Conservation (phyloP, 345 rosid species). For the Hibiscus tridactylites region DNA sequence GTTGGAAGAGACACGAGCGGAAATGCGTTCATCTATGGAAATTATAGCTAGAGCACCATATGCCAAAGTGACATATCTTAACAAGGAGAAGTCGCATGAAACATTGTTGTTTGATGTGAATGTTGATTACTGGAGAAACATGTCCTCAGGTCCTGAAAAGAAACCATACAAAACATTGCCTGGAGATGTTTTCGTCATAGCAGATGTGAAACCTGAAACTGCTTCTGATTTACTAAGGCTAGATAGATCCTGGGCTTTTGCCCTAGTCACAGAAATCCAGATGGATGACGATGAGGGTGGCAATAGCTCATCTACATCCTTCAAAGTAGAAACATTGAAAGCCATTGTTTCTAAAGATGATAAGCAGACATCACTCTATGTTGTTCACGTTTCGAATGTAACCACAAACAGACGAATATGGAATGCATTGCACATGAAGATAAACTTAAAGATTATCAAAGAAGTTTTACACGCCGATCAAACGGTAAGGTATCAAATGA, state of each 20-base stretch:
- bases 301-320: slow-evolving; percentile 6
- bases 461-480: slow-evolving; percentile 9
- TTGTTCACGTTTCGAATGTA: slow-evolving; percentile 22
- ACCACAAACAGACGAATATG: slow-evolving; percentile 31
- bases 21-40: slow-evolving; percentile 26
- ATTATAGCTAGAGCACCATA: slow-evolving; percentile 26
- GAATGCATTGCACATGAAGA: slow-evolving; percentile 22
- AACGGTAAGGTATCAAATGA: not conserved
- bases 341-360: not conserved
- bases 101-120: not conserved
- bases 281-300: not conserved
- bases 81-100: not conserved
- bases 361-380: slow-evolving; percentile 14
- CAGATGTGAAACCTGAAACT: slow-evolving; percentile 26
- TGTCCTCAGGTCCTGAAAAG: not conserved
- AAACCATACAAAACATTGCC: slow-evolving; percentile 18
- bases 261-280: slow-evolving; percentile 10
- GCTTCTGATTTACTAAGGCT: slow-evolving; percentile 24
- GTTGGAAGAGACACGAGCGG: slow-evolving; percentile 41
- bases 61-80: slow-evolving; percentile 18
- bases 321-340: slow-evolving; percentile 12
- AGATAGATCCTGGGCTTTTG: slow-evolving; percentile 24
- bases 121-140: slow-evolving; percentile 27
- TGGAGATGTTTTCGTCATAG: slow-evolving; percentile 29
- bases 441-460: slow-evolving; percentile 20